Percentiles rank a stretch among this genome's conserved stretches.
These are phyloP conservation scores for Trichocladium antarcticum DNA, from an alignment of 495 filamentous ascomycete species.

Conservation along the genomic window DNA sequence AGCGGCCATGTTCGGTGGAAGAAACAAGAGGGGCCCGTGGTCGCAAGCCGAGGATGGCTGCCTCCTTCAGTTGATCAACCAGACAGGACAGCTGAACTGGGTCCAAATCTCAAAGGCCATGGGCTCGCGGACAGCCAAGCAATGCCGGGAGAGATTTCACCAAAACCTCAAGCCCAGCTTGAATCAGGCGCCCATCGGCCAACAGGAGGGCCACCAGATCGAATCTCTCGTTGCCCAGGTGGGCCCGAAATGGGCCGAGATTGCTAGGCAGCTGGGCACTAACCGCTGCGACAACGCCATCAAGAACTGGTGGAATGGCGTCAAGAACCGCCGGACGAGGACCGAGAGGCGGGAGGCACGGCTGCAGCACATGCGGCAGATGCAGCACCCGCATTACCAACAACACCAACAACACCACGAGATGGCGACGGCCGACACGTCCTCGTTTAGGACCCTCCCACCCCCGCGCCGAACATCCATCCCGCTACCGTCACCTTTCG, in stretches of 20 bases:
- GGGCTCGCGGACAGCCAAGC: constrained; percentile 74
- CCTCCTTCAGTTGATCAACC: constrained; percentile 58
- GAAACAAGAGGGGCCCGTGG: constrained; percentile 58
- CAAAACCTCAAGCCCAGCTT: constrained; percentile 89
- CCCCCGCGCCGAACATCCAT: neutral
- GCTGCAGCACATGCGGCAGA: neutral
- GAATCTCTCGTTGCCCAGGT: constrained; percentile 68
- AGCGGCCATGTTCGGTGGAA: neutral
- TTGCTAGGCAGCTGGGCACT: constrained; percentile 62
- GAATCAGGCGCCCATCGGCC: constrained; percentile 84
- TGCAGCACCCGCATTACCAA: neutral
- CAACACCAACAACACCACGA: neutral
- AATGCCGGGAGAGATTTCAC: constrained; percentile 90
- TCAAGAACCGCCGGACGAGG: constrained; percentile 62
- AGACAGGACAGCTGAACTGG: constrained; percentile 80
- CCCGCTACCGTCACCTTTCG: neutral
- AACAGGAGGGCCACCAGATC: constrained; percentile 76
- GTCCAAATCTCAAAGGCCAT: constrained; percentile 73
- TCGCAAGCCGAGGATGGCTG: constrained; percentile 66
- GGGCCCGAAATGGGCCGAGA: constrained; percentile 92
- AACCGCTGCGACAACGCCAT: constrained; percentile 95
- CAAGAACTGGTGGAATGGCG: constrained; percentile 99
- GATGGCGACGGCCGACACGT: neutral
- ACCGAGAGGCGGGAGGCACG: constrained; percentile 13
- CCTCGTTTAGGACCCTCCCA: neutral